Conservation (phyloP, 2,329 filamentous ascomycete species). For the Nothomitra cinnamomea region DNA sequence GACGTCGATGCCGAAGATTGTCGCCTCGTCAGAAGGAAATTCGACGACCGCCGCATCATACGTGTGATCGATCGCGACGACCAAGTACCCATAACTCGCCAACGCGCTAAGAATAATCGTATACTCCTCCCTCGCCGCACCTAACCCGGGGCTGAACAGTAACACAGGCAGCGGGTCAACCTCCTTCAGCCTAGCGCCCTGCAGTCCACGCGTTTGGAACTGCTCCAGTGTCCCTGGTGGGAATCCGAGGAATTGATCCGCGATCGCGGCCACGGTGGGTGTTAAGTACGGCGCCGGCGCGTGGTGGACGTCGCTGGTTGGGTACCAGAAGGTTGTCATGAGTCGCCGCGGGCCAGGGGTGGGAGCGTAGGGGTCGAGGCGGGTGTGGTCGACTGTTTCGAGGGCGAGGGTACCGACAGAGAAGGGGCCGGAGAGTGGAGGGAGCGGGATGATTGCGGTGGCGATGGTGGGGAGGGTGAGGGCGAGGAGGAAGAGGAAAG, state of each 20-base stretch:
- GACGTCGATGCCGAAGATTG: too few relatives aligned
- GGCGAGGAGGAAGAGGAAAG: too few relatives aligned
- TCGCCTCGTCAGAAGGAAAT: conserved; percentile 16
- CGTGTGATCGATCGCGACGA: conserved; percentile 21
- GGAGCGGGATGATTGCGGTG: background rate
- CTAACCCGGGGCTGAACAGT: conserved; percentile 19
- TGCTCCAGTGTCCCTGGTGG: background rate
- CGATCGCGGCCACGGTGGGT: too few relatives aligned
- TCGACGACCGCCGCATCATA: conserved; percentile 20
- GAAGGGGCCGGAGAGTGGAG: too few relatives aligned
- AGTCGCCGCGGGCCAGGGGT: conserved; percentile 11
- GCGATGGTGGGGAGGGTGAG: background rate
- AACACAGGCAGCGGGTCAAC: conserved; percentile 13
- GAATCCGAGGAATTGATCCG: background rate
- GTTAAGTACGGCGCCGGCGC: background rate
- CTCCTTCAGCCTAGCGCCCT: background rate
- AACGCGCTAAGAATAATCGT: conserved; percentile 17
- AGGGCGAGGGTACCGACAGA: background rate
- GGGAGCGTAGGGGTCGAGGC: conserved; percentile 16
- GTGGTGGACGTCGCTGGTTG: conserved; percentile 5
- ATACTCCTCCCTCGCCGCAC: conserved; percentile 18
- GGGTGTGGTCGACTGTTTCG: conserved; percentile 10
- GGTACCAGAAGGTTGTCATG: conserved; percentile 18
- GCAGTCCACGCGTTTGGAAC: background rate
- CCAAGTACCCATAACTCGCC: conserved; percentile 20